These are phyloP conservation scores for Aspergillus nidulans DNA, from an alignment of 495 filamentous ascomycete genomes.

Conservation along the genomic window DNA sequence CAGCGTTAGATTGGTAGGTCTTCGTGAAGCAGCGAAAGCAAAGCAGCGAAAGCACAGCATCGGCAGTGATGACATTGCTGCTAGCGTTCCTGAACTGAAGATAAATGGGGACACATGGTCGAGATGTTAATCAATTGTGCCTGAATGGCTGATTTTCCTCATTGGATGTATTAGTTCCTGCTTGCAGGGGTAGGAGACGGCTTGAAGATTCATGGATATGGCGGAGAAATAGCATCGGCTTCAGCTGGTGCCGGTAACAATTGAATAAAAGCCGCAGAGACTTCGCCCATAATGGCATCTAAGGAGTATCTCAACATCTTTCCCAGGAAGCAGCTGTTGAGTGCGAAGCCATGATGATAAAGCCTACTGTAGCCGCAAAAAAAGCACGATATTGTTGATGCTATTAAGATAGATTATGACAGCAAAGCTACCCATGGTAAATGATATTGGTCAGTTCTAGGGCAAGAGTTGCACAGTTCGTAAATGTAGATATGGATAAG, in stretches of 20 bases:
- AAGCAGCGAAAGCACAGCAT: constrained; percentile 15
- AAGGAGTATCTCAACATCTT: neutral
- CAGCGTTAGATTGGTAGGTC: constrained; percentile 3
- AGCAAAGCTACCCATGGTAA: too few relatives aligned
- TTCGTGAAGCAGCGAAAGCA: too few relatives aligned
- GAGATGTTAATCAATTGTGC: neutral
- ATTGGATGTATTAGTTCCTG: neutral
- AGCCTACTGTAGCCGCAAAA: too few relatives aligned
- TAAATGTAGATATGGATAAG: neutral
- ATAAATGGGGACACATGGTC: neutral
- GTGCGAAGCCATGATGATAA: too few relatives aligned
- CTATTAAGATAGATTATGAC: too few relatives aligned
- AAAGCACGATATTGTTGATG: too few relatives aligned
- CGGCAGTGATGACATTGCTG: constrained; percentile 16
- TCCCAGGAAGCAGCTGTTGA: too few relatives aligned
- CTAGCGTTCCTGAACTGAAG: constrained; percentile 3
- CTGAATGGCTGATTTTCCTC: neutral
- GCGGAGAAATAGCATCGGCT: neutral
- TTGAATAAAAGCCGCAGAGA: neutral
- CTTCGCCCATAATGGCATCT: neutral
- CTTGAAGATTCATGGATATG: neutral
- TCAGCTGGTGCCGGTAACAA: neutral
- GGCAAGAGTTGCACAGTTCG: neutral
- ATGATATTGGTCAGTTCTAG: too few relatives aligned
- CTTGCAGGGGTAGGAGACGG: neutral